Conservation (phyloP, 2,329 filamentous ascomycete species). For the Cordyceps cicadae region DNA sequence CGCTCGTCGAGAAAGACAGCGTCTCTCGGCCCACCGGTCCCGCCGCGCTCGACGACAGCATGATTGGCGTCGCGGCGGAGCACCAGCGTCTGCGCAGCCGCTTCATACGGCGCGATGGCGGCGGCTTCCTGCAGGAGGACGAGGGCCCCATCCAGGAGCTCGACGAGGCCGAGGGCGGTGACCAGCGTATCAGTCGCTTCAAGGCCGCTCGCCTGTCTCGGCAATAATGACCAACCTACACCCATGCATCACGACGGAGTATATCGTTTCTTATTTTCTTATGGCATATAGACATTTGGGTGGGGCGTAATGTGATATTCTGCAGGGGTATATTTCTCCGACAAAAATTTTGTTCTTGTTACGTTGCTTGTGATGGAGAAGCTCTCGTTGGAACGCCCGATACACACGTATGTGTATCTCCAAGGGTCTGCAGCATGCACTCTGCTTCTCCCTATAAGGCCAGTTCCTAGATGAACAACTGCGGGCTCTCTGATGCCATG, state of each 20-base stretch:
- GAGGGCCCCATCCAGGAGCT: constrained; percentile 59
- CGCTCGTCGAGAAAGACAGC: constrained; percentile 46
- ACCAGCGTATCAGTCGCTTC: constrained; percentile 62
- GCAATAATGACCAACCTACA: constrained; percentile 27
- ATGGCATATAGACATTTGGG: background rate
- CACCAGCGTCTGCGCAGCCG: constrained; percentile 77
- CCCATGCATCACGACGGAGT: constrained; percentile 8
- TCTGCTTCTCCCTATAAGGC: constrained; percentile 44
- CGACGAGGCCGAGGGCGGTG: constrained; percentile 57
- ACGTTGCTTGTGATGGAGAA: background rate
- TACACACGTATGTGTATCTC: background rate
- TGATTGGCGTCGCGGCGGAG: constrained; percentile 72
- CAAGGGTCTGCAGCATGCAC: constrained; percentile 41
- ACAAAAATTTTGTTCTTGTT: background rate
- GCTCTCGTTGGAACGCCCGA: background rate
- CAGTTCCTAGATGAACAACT: constrained; percentile 48
- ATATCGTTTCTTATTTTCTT: constrained; percentile 9
- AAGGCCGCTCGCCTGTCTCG: constrained; percentile 59
- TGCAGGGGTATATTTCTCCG: background rate
- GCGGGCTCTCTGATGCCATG: constrained; percentile 55
- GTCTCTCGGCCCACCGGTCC: constrained; percentile 29
- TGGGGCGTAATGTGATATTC: background rate
- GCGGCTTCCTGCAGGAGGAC: constrained; percentile 65
- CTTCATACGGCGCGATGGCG: constrained; percentile 71
- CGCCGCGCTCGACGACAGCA: constrained; percentile 59